Evolutionary conservation across 1,284 basidiomycete genomes (phyloP).

Genomic region (Termitomyces sp.): DNA sequence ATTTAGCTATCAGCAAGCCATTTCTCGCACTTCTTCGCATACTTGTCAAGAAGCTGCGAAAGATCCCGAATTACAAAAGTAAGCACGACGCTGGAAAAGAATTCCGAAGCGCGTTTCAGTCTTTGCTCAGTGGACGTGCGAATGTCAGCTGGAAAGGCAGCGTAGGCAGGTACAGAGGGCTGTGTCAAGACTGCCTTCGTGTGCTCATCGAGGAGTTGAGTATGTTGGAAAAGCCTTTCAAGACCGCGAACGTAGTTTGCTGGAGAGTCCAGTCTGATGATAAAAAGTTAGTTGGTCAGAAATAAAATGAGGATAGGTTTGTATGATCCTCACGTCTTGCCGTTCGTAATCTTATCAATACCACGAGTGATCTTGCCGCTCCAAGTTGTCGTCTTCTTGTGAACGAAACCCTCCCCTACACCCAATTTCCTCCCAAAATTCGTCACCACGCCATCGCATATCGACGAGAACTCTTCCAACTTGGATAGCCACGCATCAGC

Average conservation of each 20-base stretch:
- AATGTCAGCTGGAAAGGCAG: conserved; percentile 60
- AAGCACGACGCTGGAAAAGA: conserved; percentile 85
- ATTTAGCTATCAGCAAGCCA: conserved; percentile 71
- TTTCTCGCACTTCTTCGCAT: conserved; percentile 85
- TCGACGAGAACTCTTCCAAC: conserved; percentile 66
- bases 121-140: conserved; percentile 67
- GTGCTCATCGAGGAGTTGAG: conserved; percentile 85
- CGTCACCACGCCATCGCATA: conserved; percentile 82
- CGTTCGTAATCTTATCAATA: conserved; percentile 88
- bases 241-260: conserved; percentile 81
- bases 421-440: conserved; percentile 88
- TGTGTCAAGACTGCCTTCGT: conserved; percentile 66
- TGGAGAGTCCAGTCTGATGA: conserved; percentile 79
- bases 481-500: conserved; percentile 68
- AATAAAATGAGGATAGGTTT: conserved; percentile 5
- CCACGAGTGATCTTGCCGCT: conserved; percentile 77
- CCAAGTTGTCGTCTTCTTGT: conserved; percentile 79
- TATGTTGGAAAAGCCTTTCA: conserved; percentile 67
- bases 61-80: conserved; percentile 88
- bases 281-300: conserved; percentile 13
- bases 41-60: conserved; percentile 85
- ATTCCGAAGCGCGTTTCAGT: conserved; percentile 80
- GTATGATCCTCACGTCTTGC: conserved; percentile 68
- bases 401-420: conserved; percentile 76
- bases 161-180: conserved; percentile 66